A percentile compares a stretch with the other conserved stretches of the same genome.
These are phyloP conservation scores for Rhizopogon salebrosus DNA, from an alignment of 768 basidiomycete genomes.

Conservation along the genomic window DNA sequence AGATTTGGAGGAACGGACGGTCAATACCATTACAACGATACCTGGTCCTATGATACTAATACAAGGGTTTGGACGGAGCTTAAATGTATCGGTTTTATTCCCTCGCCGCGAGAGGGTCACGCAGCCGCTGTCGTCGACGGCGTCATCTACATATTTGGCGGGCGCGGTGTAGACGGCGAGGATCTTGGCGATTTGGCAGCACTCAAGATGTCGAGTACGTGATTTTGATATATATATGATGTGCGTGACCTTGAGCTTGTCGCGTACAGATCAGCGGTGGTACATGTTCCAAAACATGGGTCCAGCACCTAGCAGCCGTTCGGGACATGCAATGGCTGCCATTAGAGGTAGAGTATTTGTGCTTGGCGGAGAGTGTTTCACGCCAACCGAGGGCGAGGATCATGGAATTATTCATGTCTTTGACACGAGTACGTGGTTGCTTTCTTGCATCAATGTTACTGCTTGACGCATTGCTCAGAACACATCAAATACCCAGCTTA, in stretches of 20 bases:
- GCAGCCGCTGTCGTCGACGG: conserved; percentile 95
- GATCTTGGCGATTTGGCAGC: conserved; percentile 93
- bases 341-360: conserved; percentile 87
- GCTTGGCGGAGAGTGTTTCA: conserved; percentile 89
- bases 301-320: conserved; percentile 84
- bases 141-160: conserved; percentile 97
- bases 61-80: conserved; percentile 86
- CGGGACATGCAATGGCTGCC: conserved; percentile 96
- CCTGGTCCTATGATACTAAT: conserved; percentile 87
- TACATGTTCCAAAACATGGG: conserved; percentile 99
- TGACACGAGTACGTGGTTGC: conserved; percentile 76
- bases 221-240: not conserved
- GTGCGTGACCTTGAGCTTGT: conserved; percentile 10
- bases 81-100: conserved; percentile 94
- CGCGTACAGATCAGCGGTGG: conserved; percentile 82
- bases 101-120: conserved; percentile 92
- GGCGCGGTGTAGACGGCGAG: conserved; percentile 94
- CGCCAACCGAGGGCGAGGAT: conserved; percentile 71
- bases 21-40: conserved; percentile 98
- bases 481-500: conserved; percentile 98
- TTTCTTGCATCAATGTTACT: not conserved
- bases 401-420: conserved; percentile 81
- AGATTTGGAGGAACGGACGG: conserved; percentile 98
- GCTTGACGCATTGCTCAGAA: conserved; percentile 37
- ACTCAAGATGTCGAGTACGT: conserved; percentile 94